Base-by-base conservation (phyloP, 2,329 filamentous ascomycete species). In the Colletotrichum ledebouriae region DNA sequence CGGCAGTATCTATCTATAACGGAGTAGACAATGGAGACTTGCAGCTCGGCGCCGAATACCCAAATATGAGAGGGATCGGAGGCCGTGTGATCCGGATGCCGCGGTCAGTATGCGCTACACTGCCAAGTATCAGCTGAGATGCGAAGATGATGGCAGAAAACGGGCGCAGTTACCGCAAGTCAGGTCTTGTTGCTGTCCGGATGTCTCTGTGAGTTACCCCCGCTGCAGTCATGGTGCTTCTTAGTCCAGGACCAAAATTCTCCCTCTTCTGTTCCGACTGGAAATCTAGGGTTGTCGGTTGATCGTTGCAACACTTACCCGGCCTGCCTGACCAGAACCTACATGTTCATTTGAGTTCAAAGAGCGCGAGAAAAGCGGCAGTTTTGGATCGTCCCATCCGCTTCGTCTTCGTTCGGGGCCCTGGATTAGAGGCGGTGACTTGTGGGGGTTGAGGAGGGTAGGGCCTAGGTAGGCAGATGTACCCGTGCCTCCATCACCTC, bases 331-430 rank as follows among this genome's bases (percentile, higher is more conserved):
- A 25, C 25, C 25, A 39, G 34, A 39, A 10, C 34, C 34, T 39
- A 17, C 39, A 63, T 47, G 41, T 44, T 17, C 25, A 25, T 25
- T 5, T 25, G 25, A 25, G 4, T 25, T 25, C 4, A 5, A 25
- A 39, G 12, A 10, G 34, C 5, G 10, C 34, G 34, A 37, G 37
- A 63, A 44, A 63, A 22, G 25, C 47, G 33, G 53, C 41, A 57
- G 63, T 42, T 59, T 17, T 46, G 34, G 57, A 49, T 49, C 49
- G 57, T 55, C 57, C 25, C n/a, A 59, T 52, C 53, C 44, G 42
- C 25, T 17, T 52, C 37, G n/a, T 37, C 10, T 17, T 25, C 46
- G 61, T 55, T 58, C 34, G 33, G 61, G 34, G 34, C 34, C 53
- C 61, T 20, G 22, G 60, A 46, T 52, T 29, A 17, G 9, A 52